A percentile compares a stretch with the other conserved stretches of the same genome.
Evolutionary conservation across 768 basidiomycete genomes (phyloP).

Genomic region (Cubamyces lactineus): DNA sequence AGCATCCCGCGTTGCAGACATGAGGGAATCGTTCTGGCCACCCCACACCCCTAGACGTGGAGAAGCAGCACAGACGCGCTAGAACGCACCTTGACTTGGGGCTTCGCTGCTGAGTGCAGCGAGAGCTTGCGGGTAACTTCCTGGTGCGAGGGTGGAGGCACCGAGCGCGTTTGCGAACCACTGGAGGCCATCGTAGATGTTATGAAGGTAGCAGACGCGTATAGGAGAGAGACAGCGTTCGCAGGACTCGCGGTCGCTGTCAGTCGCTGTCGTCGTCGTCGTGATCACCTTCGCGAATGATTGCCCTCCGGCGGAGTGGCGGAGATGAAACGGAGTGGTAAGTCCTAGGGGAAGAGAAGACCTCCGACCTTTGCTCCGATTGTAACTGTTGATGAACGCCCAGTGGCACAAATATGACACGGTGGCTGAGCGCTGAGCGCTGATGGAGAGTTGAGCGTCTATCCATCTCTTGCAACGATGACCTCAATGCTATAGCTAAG

Average conservation of each 20-base stretch:
- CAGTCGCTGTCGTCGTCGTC: constrained; percentile 15
- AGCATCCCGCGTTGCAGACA: constrained; percentile 2
- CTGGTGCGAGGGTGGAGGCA: constrained; percentile 77
- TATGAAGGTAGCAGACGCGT: no score
- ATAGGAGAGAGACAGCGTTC: constrained; percentile 3
- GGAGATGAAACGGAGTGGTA: no score
- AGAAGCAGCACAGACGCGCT: constrained; percentile 7
- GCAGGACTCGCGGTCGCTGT: not conserved
- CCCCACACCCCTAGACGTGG: not conserved
- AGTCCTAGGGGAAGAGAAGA: no score
- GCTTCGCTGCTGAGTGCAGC: constrained; percentile 63
- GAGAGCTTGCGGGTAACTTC: constrained; percentile 88
- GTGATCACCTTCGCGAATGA: constrained; percentile 15
- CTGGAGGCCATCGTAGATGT: constrained; percentile 13
- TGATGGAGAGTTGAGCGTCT: no score
- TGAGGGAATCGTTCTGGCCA: not conserved
- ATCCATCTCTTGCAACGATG: no score
- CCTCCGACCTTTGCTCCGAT: no score
- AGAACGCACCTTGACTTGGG: constrained; percentile 37
- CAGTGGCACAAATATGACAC: no score
- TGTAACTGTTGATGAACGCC: no score
- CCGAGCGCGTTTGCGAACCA: constrained; percentile 31
- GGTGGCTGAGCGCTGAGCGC: no score
- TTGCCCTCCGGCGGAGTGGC: not conserved
- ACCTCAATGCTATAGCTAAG: no score